Conservation (phyloP, 1,284 basidiomycete genomes). For the Tilletia walkeri region DNA sequence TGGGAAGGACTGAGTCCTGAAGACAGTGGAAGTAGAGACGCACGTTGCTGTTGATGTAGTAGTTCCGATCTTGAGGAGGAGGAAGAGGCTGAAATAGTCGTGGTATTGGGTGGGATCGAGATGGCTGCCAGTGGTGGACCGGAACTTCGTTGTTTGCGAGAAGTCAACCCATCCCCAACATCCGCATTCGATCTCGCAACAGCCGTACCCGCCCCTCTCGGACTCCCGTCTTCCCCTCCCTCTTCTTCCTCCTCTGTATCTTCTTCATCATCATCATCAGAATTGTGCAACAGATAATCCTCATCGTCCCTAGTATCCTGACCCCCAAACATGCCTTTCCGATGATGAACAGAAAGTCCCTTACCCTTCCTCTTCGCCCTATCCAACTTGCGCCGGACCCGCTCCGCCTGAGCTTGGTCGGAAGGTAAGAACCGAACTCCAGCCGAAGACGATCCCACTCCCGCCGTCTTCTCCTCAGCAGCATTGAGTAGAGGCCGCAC, state of each 20-base stretch:
- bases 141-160: no score
- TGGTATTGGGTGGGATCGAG: neutral
- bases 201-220: neutral
- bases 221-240: neutral
- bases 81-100: neutral
- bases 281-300: neutral
- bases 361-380: constrained; percentile 7
- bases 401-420: neutral
- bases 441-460: no score
- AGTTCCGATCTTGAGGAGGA: neutral
- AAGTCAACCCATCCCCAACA: neutral
- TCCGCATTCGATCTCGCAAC: neutral
- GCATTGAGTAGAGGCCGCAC: constrained; percentile 35
- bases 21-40: no score
- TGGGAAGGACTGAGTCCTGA: no score
- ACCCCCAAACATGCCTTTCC: neutral
- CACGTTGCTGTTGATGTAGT: no score
- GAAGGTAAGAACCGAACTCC: no score
- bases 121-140: neutral
- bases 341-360: neutral
- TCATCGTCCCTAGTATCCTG: neutral
- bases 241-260: neutral
- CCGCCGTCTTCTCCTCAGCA: constrained; percentile 18
- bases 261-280: neutral
- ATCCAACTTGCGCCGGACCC: neutral